Conservation (phyloP, 768 basidiomycete species). For the Clitopilus hobsonii region DNA sequence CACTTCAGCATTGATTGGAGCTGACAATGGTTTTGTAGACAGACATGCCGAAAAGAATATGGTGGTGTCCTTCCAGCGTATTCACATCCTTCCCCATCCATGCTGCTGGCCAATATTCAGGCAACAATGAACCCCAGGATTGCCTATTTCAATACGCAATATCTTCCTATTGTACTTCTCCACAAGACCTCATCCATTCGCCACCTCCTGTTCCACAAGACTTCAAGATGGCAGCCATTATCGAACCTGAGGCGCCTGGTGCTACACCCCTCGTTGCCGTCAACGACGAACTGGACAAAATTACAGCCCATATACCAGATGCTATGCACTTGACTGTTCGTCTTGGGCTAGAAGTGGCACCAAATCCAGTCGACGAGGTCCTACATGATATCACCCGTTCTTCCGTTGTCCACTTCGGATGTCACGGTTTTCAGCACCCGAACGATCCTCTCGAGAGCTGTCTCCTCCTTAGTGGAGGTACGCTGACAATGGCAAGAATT, state of each 20-base stretch:
- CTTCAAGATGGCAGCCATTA: not conserved
- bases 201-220: not conserved
- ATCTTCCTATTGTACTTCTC: slow-evolving; percentile 17
- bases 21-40: not conserved
- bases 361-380: not conserved
- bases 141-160: slow-evolving; percentile 9
- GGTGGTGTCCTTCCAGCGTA: slow-evolving; percentile 13
- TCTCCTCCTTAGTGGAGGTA: slow-evolving; percentile 11
- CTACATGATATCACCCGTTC: not conserved
- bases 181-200: not conserved
- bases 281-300: not conserved
- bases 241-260: not conserved
- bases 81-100: slow-evolving; percentile 15
- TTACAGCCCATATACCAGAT: not conserved
- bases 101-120: slow-evolving; percentile 9
- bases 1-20: not conserved
- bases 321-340: not conserved
- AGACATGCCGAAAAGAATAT: slow-evolving; percentile 3
- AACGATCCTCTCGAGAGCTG: slow-evolving; percentile 11
- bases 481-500: slow-evolving; percentile 3
- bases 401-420: slow-evolving; percentile 19
- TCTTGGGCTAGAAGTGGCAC: not conserved
- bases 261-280: not conserved
- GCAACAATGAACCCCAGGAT: not conserved
- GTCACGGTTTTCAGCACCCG: slow-evolving; percentile 19